Conservation (phyloP, 1,139 yeast genomes). For the Blastobotrys aristatus region DNA sequence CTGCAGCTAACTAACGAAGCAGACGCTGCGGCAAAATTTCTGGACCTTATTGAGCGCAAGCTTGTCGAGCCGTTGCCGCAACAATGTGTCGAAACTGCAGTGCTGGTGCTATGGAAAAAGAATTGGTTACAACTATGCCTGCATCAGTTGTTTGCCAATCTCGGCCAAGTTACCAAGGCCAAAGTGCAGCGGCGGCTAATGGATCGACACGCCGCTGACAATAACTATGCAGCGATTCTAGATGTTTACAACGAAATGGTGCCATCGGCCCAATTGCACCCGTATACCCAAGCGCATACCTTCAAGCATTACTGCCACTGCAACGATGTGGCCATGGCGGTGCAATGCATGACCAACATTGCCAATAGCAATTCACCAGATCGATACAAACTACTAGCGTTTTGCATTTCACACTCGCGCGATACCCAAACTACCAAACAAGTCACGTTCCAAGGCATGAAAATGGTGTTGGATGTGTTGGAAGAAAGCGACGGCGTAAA, state of each 20-base stretch:
- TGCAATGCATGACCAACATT: background rate
- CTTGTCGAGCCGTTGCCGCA: background rate
- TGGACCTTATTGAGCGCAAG: background rate
- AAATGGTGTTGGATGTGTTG: background rate
- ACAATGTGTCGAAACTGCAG: background rate
- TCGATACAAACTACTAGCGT: background rate
- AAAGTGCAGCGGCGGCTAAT: slow-evolving; percentile 3
- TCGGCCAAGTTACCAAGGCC: background rate
- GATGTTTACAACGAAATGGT: slow-evolving; percentile 4
- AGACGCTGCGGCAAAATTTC: background rate
- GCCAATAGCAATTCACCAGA: background rate
- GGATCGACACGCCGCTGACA: background rate
- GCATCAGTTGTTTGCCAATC: background rate
- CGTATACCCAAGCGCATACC: slow-evolving; percentile 5
- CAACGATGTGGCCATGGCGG: background rate
- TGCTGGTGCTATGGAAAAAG: slow-evolving; percentile 5
- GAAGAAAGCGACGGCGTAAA: background rate
- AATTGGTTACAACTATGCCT: background rate
- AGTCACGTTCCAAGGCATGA: background rate
- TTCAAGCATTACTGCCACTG: slow-evolving; percentile 3
- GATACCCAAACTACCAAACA: background rate
- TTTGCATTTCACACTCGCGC: background rate
- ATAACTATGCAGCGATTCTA: background rate
- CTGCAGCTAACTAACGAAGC: slow-evolving; percentile 2
- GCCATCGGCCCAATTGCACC: background rate